Conservation (phyloP, 2,329 filamentous ascomycete genomes). For the Elsinoe necatrix region DNA sequence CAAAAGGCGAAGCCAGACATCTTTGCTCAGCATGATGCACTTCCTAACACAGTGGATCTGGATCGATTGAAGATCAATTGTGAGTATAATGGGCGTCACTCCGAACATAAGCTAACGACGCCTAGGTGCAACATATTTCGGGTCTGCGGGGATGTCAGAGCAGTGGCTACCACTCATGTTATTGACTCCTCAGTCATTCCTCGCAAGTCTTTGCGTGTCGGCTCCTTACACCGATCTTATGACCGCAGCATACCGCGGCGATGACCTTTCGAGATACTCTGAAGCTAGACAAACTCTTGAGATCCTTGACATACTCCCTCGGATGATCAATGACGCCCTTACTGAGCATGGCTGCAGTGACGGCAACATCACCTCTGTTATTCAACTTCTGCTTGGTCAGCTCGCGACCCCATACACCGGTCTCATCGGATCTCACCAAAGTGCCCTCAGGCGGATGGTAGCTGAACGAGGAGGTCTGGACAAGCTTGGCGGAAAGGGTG, state of each 20-base stretch:
- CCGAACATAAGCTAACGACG: background rate
- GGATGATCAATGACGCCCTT: slow-evolving; percentile 26
- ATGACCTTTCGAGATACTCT: background rate
- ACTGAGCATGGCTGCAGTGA: slow-evolving; percentile 24
- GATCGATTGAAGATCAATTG: slow-evolving; percentile 10
- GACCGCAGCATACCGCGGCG: slow-evolving; percentile 18
- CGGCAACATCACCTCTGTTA: slow-evolving; percentile 27
- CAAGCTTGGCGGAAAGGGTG: slow-evolving; percentile 22
- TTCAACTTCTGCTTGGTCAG: slow-evolving; percentile 28
- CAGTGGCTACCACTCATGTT: slow-evolving; percentile 27
- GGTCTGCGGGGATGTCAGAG: slow-evolving; percentile 23
- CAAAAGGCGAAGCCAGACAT: background rate
- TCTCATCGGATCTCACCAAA: slow-evolving; percentile 23
- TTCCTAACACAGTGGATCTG: background rate
- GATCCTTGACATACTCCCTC: slow-evolving; percentile 14
- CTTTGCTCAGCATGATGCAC: background rate
- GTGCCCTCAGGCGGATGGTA: slow-evolving; percentile 26
- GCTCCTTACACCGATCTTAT: slow-evolving; percentile 29
- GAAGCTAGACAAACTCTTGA: slow-evolving; percentile 14
- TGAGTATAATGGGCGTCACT: background rate
- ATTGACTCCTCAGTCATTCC: slow-evolving; percentile 23
- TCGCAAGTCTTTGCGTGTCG: slow-evolving; percentile 28
- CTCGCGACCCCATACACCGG: slow-evolving; percentile 25
- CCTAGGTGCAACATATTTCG: slow-evolving; percentile 23
- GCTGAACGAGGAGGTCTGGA: slow-evolving; percentile 25